These are phyloP conservation scores for Suhomyces faveliae DNA, from an alignment of 805 yeast species.

Conservation along the genomic window DNA sequence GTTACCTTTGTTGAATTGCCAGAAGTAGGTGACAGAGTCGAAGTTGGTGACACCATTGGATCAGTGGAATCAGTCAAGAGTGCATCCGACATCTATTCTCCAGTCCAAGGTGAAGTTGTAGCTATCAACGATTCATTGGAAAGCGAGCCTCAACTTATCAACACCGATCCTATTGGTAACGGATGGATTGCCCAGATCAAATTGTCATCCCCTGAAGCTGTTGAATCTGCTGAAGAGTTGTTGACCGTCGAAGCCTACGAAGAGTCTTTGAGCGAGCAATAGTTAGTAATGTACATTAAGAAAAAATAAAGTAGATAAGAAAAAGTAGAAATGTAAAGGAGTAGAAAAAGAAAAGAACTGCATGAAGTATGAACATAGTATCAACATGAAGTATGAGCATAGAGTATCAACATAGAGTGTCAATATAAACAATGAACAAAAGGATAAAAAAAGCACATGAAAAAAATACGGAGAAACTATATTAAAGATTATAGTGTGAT, in stretches of 20 bases:
- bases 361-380: too few species aligned
- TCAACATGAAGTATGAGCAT: too few species aligned
- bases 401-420: too few species aligned
- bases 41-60: constrained; percentile 80
- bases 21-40: constrained; percentile 59
- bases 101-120: constrained; percentile 72
- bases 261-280: constrained; percentile 51
- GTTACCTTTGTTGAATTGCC: constrained; percentile 93
- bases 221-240: constrained; percentile 42
- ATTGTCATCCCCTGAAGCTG: constrained; percentile 41
- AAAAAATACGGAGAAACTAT: too few species aligned
- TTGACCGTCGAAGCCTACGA: constrained; percentile 57
- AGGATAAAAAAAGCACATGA: too few species aligned
- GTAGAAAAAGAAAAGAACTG: too few species aligned
- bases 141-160: constrained; percentile 73
- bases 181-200: constrained; percentile 90
- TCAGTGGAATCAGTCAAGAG: constrained; percentile 93
- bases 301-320: too few species aligned
- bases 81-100: constrained; percentile 90
- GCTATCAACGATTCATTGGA: constrained; percentile 70
- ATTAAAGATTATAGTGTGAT: too few species aligned
- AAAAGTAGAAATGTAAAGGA: too few species aligned
- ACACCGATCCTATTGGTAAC: constrained; percentile 86
- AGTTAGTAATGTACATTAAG: constrained; percentile 1
- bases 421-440: too few species aligned